A percentile compares a stretch with the other conserved stretches of the same genome.
phyloP scores from a whole-genome alignment of 2,329 filamentous ascomycete species.

The Cercospora brassicicola region DNA sequence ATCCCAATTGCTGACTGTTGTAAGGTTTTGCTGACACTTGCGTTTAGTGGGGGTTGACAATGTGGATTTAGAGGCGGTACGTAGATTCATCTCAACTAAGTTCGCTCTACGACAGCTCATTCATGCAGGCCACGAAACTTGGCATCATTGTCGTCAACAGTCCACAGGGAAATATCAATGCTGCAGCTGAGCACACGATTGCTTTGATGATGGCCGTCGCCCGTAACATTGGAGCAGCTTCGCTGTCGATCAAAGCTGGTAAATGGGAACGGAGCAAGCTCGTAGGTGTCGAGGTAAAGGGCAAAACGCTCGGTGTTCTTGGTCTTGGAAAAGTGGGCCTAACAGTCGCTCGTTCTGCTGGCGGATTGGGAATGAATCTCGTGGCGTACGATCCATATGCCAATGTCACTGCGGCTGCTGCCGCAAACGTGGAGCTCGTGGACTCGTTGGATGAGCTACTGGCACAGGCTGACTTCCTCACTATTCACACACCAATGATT shows the following conservation, averaged over 20 bases:
- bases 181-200: slow-evolving; percentile 54
- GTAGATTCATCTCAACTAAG: not conserved
- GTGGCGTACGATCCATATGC: slow-evolving; percentile 76
- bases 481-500: slow-evolving; percentile 77
- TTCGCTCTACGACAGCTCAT: not conserved
- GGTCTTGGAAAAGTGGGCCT: slow-evolving; percentile 58
- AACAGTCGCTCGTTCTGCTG: slow-evolving; percentile 76
- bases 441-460: slow-evolving; percentile 53
- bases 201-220: slow-evolving; percentile 71
- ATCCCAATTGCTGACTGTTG: not conserved
- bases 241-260: slow-evolving; percentile 66
- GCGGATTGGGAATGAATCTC: slow-evolving; percentile 74
- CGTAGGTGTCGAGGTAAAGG: slow-evolving; percentile 74
- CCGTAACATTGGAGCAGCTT: slow-evolving; percentile 70
- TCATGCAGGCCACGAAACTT: slow-evolving; percentile 60
- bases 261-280: slow-evolving; percentile 72
- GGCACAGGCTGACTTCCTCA: slow-evolving; percentile 70
- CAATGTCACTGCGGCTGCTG: slow-evolving; percentile 66
- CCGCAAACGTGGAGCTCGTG: slow-evolving; percentile 59
- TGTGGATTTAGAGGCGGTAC: slow-evolving; percentile 65
- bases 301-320: slow-evolving; percentile 57
- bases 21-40: not conserved
- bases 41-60: slow-evolving; percentile 73
- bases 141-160: slow-evolving; percentile 81
- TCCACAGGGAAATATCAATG: slow-evolving; percentile 76